Evolutionary conservation across 2,329 filamentous ascomycete species (phyloP).

Genomic region (Metarhizium sp.): DNA sequence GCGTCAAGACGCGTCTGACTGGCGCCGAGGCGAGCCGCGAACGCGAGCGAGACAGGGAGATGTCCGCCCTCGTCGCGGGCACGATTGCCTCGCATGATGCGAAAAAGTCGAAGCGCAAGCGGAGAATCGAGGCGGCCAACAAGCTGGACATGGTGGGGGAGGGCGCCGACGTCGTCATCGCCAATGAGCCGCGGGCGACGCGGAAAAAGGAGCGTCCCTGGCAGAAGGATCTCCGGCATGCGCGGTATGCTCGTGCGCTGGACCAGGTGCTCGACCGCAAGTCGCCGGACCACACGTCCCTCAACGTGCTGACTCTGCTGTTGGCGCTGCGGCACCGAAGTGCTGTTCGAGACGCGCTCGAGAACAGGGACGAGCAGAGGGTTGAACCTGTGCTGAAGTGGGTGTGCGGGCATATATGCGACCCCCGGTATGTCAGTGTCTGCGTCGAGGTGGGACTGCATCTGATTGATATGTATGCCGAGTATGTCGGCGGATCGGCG

Average conservation of each 20-base stretch:
- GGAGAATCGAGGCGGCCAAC: conserved; percentile 32
- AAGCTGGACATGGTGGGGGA: conserved; percentile 75
- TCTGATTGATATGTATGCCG: conserved; percentile 79
- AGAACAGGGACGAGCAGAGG: conserved; percentile 69
- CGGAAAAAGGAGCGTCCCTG: conserved; percentile 59
- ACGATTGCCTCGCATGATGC: conserved; percentile 71
- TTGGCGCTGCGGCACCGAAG: conserved; percentile 81
- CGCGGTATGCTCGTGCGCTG: conserved; percentile 66
- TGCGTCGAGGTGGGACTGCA: conserved; percentile 77
- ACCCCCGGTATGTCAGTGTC: conserved; percentile 71
- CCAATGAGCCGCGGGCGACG: conserved; percentile 48
- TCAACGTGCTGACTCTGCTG: conserved; percentile 65
- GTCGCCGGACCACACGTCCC: conserved; percentile 43
- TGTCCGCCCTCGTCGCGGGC: conserved; percentile 72
- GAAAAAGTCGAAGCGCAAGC: conserved; percentile 60
- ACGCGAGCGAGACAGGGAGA: conserved; percentile 70
- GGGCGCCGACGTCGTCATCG: conserved; percentile 80
- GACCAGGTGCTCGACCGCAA: conserved; percentile 61
- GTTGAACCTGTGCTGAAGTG: conserved; percentile 78
- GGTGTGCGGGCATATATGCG: conserved; percentile 70
- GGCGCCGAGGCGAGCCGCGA: conserved; percentile 71
- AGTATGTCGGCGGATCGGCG: conserved; percentile 63
- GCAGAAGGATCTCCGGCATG: conserved; percentile 74
- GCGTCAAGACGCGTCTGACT: conserved; percentile 78
- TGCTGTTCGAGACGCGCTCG: conserved; percentile 70